These are phyloP conservation scores for Elsinoe batatas DNA, from an alignment of 2,329 filamentous ascomycete genomes.

Conservation along the genomic window DNA sequence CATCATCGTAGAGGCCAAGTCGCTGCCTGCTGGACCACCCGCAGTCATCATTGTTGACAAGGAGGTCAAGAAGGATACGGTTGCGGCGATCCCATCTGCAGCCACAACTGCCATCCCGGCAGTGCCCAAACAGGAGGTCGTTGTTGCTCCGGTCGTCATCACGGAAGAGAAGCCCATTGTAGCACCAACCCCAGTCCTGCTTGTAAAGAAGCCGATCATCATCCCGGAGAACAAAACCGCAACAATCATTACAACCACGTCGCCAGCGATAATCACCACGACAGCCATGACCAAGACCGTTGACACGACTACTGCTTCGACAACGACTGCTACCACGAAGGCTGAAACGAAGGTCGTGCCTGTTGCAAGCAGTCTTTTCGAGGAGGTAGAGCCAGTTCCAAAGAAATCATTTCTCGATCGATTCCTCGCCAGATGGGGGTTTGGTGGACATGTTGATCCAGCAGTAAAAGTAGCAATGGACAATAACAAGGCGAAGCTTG, in stretches of 20 bases:
- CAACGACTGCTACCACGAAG: not conserved
- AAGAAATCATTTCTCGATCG: slow-evolving; percentile 4
- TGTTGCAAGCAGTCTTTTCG: not conserved
- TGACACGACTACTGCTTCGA: not conserved
- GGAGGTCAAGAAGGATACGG: not conserved
- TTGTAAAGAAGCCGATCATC: slow-evolving; percentile 7
- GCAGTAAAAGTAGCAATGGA: not conserved
- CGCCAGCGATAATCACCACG: slow-evolving; percentile 1
- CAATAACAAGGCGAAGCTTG: not conserved
- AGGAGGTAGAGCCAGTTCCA: not conserved
- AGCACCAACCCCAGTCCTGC: not conserved
- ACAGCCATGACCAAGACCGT: slow-evolving; percentile 3
- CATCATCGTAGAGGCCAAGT: slow-evolving; percentile 3
- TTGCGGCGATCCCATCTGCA: not conserved
- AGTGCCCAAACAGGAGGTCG: not conserved
- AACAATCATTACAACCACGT: slow-evolving; percentile 9
- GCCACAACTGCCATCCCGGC: not conserved
- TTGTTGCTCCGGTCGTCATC: slow-evolving; percentile 5
- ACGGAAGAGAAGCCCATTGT: not conserved
- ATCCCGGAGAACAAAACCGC: slow-evolving; percentile 11
- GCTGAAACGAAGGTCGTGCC: not conserved
- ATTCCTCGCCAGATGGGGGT: slow-evolving; percentile 2
- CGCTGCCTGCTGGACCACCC: slow-evolving; percentile 1
- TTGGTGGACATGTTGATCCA: slow-evolving; percentile 2
- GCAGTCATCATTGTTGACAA: slow-evolving; percentile 9